These are phyloP conservation scores for Kodamaea suecica DNA, from an alignment of 1,139 yeast species.

Conservation along the genomic window DNA sequence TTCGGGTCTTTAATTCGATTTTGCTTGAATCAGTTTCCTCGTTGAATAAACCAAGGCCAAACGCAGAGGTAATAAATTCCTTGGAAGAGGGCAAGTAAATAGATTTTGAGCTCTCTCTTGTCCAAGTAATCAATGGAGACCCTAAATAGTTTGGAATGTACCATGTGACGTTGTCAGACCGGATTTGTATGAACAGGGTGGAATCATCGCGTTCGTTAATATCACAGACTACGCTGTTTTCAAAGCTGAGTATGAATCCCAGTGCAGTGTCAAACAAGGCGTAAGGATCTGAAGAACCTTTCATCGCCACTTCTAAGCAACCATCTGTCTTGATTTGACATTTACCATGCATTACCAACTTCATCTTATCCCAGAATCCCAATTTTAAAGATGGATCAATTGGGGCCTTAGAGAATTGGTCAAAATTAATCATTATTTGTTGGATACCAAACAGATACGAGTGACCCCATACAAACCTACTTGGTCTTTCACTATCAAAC, in stretches of 20 bases:
- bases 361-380: slow-evolving; percentile 60
- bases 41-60: slow-evolving; percentile 48
- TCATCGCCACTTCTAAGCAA: slow-evolving; percentile 53
- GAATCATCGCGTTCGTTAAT: slow-evolving; percentile 43
- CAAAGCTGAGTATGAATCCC: slow-evolving; percentile 42
- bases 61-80: slow-evolving; percentile 45
- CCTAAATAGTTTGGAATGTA: slow-evolving; percentile 62
- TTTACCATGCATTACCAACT: slow-evolving; percentile 48
- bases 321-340: slow-evolving; percentile 33
- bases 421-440: slow-evolving; percentile 75
- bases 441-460: slow-evolving; percentile 83
- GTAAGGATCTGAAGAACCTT: slow-evolving; percentile 48
- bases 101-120: slow-evolving; percentile 43
- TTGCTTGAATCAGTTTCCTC: slow-evolving; percentile 17
- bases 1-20: slow-evolving; percentile 16
- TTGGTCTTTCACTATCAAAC: slow-evolving; percentile 55
- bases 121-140: slow-evolving; percentile 60
- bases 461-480: slow-evolving; percentile 82
- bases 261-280: slow-evolving; percentile 36
- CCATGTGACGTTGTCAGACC: slow-evolving; percentile 39
- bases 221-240: slow-evolving; percentile 38
- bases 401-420: slow-evolving; percentile 79
- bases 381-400: slow-evolving; percentile 59
- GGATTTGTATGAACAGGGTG: slow-evolving; percentile 34
- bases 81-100: slow-evolving; percentile 45